Base-by-base conservation (phyloP, 177 flowering plant species). In the Vitis hybrid region DNA sequence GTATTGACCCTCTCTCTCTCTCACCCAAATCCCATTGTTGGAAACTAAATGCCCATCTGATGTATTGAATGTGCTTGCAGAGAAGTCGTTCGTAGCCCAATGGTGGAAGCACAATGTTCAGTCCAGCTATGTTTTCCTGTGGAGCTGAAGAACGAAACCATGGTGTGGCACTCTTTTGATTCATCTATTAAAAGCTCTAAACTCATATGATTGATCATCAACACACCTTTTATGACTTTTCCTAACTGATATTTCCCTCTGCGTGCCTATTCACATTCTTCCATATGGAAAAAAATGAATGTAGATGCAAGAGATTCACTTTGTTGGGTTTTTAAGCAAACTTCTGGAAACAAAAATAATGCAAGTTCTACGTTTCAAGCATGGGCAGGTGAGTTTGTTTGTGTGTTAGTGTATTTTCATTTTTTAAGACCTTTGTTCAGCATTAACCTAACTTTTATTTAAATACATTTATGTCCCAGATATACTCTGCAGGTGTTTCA, bases 41-140 rank as follows among this genome's bases (percentile, higher is more conserved):
- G 12, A 40, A n/a, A 19, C 58, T 46, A 12, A 56, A 49, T 19
- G 57, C 14, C 52, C 48, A 60, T 64, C 70, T 77, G 57, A 75
- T 60, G 30, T 56, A 50, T 67, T 50, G 16, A 32, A 12, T 67
- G 60, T 71, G 56, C 70, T 74, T 85, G 74, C 76, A 92, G 98
- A 78, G 98, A 94, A 82, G 83, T 83, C 50, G 97, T 94, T 56
- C 81, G 75, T 52, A 92, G 98, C 76, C 94, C 97, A 32, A 94
- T 94, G 98, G 97, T 92, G 63, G 97, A 94, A 85, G 97, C 90
- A 69, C 97, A 94, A 74, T 92, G 98, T 75, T 92, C 88, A 1
- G 98, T 94, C 57, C 97, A 89, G 88, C 72, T 94, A 69, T 83
- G 92, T 72, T 94, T 94, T 84, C 98, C 98, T 49, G 93, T 92